Evolutionary conservation across 495 filamentous ascomycete genomes (phyloP), one percentile per base, ranked within the genome.

Genomic region (Lindgomyces ingoldianus): DNA sequence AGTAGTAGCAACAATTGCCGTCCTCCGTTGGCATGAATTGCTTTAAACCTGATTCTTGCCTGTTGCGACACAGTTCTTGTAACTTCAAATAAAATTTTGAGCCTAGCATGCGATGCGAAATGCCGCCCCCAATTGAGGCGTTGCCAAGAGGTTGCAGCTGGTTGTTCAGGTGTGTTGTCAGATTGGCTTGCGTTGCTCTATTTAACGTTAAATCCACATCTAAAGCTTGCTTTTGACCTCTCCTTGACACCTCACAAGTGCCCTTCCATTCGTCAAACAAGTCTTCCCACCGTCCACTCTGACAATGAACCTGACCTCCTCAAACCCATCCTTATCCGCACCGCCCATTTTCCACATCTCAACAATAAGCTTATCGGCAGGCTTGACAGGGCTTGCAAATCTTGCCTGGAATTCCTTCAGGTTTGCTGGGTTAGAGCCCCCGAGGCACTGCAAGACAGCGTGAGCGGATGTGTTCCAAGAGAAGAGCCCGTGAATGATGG

Each of bases 401-500:
- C 91, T 80, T 21, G 91, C 91, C 79, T 94, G 89, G 79, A 91
- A 95, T 74, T 91, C 89, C 74, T 83, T 87, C 56, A 96, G 79
- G 64, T 93, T 93, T 41, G 80, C 81, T 1, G 91, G 86, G 73
- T 96, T 81, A 72, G 88, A 89, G 4, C 82, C 87, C 25, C 91
- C 91, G 10, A 96, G 76, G 51, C 80, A 78, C 70, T 87, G 79
- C 29, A 95, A 78, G 48, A 96, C 74, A n/a, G 79, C 87, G 70
- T 94, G 91, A n/a, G 82, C 84, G 1, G 89, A 80, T 51, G 85
- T 81, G 75, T 95, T 96, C 87, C 89, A 95, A 60, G 85, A 89
- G 75, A 84, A 95, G 26, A 96, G 78, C 26, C 91, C 91, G 76
- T 96, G 91, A 73, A 95, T 91, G 72, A 95, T 96, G 60, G 84